Evolutionary conservation across 306 rosid genomes (phyloP).

Genomic region (Sechiopsis laciniata): DNA sequence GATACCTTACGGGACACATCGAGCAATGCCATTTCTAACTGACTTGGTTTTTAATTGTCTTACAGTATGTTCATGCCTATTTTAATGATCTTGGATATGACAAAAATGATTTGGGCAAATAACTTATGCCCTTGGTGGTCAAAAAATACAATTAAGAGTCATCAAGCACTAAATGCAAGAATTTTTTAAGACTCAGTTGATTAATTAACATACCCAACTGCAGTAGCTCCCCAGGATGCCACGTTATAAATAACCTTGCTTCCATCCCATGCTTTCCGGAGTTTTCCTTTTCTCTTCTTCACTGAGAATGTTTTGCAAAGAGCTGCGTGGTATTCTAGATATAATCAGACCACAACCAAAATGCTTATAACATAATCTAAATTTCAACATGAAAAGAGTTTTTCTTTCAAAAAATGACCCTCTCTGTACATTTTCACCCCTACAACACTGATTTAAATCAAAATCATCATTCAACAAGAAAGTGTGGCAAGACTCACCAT

Average conservation of each 20-base stretch:
- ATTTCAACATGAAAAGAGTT: constrained; percentile 3
- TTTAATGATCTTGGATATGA: too few species aligned
- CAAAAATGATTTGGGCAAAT: too few species aligned
- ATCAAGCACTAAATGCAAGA: constrained; percentile 15
- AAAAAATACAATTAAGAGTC: not conserved
- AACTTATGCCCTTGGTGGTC: not conserved
- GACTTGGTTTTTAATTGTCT: not conserved
- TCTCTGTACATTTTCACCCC: not conserved
- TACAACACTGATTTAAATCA: not conserved
- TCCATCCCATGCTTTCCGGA: constrained; percentile 95
- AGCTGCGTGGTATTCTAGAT: constrained; percentile 41
- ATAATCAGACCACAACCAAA: constrained; percentile 30
- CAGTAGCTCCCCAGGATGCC: constrained; percentile 99
- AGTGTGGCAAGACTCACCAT: constrained; percentile 44
- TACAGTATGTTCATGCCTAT: not conserved
- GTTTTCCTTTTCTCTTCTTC: constrained; percentile 85
- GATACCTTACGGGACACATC: not conserved
- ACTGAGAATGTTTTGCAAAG: constrained; percentile 91
- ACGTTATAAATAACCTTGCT: constrained; percentile 91
- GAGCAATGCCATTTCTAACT: not conserved
- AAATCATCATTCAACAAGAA: not conserved
- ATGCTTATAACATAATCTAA: constrained; percentile 18
- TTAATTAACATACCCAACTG: constrained; percentile 61
- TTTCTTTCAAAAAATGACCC: not conserved
- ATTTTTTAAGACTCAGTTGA: not conserved